Base-by-base conservation (phyloP, 441 rosid genomes). In the Bocquillonia castaneifolia region DNA sequence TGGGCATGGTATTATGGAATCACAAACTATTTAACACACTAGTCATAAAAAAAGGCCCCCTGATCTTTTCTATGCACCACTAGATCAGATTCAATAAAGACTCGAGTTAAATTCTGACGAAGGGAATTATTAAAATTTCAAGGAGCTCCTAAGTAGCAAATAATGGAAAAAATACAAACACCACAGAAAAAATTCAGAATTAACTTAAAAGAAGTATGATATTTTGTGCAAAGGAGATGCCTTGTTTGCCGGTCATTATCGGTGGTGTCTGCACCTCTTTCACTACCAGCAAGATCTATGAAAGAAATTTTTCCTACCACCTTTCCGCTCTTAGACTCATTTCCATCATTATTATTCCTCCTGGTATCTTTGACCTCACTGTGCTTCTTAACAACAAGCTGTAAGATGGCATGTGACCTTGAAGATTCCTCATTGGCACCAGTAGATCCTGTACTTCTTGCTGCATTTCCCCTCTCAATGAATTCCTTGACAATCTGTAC, bases 351-450 rank as follows among this genome's bases (percentile, higher is more conserved):
- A 76, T 78, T 91, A 76, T 75, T 90, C 74, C 96, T 80, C 83
- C 85, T 89, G 10, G 96, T 80, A 42, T 95, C 98, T 80, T 92
- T 94, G 53, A 85, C 79, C 77, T 92, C 98, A 44, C 60, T 78
- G 73, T 92, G 97, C 83, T 92, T 95, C 88, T 94, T 95, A 66
- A 92, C 79, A 70, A 67, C 92, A 80, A 95, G 97, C 75, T 95
- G 99, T 73, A 95, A 78, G 77, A 95, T 92, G 72, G 99, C 99
- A 85, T 95, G 99, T 64, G 99, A 95, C 81, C 99, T 84, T 44
- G 98, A 95, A 74, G 99, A 95, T 83, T 95, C 98, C 82, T 95
- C 99, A 73, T 95, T 95, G 67, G 99, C 99, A 74, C 98, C 97
- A 26, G 97, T 95, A 68, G 99, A 92, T 71, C 99, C 97, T 0